Evolutionary conservation across 331 rosid species (phyloP).

Genomic region (Rosa hybrid): DNA sequence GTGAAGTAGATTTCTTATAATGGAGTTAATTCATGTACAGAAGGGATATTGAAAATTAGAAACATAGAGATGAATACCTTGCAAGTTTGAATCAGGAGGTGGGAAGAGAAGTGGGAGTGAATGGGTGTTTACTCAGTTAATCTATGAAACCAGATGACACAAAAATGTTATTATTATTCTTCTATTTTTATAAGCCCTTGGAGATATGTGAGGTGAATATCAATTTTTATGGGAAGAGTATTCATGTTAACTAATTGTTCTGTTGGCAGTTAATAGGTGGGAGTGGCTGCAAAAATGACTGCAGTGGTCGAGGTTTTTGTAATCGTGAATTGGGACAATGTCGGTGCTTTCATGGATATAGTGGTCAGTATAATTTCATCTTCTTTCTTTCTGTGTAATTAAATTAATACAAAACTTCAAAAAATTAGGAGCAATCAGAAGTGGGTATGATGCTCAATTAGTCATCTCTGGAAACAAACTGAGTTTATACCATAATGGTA

Average conservation of each 20-base stretch:
- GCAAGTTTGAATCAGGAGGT: no score
- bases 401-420: conserved; percentile 1
- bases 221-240: no score
- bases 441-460: background rate
- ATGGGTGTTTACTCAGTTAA: no score
- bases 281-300: conserved; percentile 68
- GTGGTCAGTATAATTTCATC: conserved; percentile 51
- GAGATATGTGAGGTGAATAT: no score
- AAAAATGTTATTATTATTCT: no score
- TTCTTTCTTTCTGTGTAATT: background rate
- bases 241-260: conserved; percentile 6
- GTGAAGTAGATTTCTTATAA: background rate
- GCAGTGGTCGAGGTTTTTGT: conserved; percentile 82
- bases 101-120: no score
- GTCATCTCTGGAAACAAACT: background rate
- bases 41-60: background rate
- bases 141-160: no score
- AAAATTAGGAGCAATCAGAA: background rate
- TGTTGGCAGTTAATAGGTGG: conserved; percentile 69
- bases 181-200: no score
- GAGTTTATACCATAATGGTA: background rate
- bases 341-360: conserved; percentile 85
- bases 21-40: background rate
- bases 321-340: conserved; percentile 84
- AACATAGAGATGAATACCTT: background rate